These are phyloP conservation scores for Leptographium procerum DNA, from an alignment of 2,329 filamentous ascomycete genomes.

Conservation along the genomic window DNA sequence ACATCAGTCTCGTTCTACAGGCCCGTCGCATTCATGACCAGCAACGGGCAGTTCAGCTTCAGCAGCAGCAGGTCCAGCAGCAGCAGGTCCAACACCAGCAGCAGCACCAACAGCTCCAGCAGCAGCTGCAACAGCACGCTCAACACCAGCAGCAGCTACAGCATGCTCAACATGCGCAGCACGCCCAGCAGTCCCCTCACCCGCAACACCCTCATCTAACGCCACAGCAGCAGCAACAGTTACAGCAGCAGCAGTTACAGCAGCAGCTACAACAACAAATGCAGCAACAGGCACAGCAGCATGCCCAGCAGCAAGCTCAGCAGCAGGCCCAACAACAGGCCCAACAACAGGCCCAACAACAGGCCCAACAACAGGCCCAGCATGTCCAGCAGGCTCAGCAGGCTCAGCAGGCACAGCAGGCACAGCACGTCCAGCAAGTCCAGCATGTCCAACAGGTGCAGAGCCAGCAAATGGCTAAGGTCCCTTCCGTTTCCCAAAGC, in stretches of 20 bases:
- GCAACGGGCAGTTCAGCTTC: conserved; percentile 43
- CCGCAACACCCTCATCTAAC: conserved; percentile 34
- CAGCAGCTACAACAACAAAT: conserved; percentile 14
- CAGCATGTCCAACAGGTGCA: conserved; percentile 15
- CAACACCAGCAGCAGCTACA: conserved; percentile 17
- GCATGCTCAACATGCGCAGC: conserved; percentile 14
- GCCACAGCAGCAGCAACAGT: conserved; percentile 6
- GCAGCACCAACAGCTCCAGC: conserved; percentile 32
- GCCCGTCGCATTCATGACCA: conserved; percentile 57
- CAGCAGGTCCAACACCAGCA: conserved; percentile 47
- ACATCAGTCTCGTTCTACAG: conserved; percentile 48
- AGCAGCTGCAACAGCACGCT: conserved; percentile 15
- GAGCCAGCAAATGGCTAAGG: conserved; percentile 8
- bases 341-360: conserved; percentile 23
- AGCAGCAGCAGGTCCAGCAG: conserved; percentile 38
- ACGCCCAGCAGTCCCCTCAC: conserved; percentile 33
- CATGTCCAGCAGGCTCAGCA: conserved; percentile 36
- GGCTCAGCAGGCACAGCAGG: conserved; percentile 23
- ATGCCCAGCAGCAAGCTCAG: conserved; percentile 14
- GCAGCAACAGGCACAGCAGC: conserved; percentile 13
- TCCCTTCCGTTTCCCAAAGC: conserved; percentile 18
- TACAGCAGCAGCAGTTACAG: conserved; percentile 46
- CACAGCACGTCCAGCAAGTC: conserved; percentile 22
- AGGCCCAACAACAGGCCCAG: conserved; percentile 20
- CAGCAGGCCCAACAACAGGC: conserved; percentile 20